Conservation (phyloP, 257 asterid genomes). For the Solanum pennellii region DNA sequence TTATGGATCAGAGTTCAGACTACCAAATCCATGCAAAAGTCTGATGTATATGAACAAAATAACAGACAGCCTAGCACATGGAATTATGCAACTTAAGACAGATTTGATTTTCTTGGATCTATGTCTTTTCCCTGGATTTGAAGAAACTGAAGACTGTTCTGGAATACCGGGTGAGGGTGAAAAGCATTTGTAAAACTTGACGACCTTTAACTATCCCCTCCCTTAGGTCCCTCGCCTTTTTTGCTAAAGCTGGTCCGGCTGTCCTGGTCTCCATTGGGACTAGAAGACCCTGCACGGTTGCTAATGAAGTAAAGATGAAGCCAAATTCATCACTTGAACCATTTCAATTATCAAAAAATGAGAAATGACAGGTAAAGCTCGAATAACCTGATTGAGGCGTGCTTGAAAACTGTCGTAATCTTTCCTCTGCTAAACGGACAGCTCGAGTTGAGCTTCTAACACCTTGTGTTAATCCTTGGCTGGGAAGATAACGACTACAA, state of each 20-base stretch:
- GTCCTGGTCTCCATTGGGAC: conserved; percentile 27
- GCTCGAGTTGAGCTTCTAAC: conserved; percentile 76
- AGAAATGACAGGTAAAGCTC: background rate
- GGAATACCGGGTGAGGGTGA: conserved; percentile 40
- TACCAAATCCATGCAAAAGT: background rate
- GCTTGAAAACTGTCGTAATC: conserved; percentile 50
- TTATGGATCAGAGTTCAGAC: background rate
- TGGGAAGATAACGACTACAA: conserved; percentile 3
- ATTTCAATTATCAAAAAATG: background rate
- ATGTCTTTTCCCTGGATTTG: conserved; percentile 41
- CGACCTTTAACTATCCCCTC: conserved; percentile 71
- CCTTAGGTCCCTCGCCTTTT: conserved; percentile 45
- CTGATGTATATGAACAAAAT: background rate
- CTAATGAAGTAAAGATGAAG: conserved; percentile 72
- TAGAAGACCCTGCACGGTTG: conserved; percentile 39
- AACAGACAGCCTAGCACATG: background rate
- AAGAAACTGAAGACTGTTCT: conserved; percentile 34
- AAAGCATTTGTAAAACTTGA: conserved; percentile 40
- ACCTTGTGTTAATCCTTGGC: conserved; percentile 78
- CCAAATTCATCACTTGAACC: conserved; percentile 19
- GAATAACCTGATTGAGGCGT: conserved; percentile 48
- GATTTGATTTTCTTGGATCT: background rate
- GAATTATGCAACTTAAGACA: background rate
- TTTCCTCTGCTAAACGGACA: conserved; percentile 72
- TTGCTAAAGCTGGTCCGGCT: conserved; percentile 48